These are phyloP conservation scores for Lichtheimia corymbifera DNA, from an alignment of 371 early-diverging fungal species.

Conservation along the genomic window DNA sequence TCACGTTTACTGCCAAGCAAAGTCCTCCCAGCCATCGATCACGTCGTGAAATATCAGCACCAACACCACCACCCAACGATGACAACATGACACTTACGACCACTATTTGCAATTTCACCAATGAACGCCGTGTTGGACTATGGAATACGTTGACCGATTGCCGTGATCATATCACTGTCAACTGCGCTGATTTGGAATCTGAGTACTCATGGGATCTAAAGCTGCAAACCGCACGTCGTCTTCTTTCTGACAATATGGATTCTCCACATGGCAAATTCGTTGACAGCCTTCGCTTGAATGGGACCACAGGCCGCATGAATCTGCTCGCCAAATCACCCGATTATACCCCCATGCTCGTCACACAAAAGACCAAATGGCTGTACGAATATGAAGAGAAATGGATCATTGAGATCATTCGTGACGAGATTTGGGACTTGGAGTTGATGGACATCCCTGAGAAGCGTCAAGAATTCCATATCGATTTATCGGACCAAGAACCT, in stretches of 20 bases:
- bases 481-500: conserved; percentile 23
- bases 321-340: conserved; percentile 20
- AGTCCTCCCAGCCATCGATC: not conserved
- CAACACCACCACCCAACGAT: not conserved
- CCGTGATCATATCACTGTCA: conserved; percentile 29
- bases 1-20: conserved; percentile 4
- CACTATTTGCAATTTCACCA: conserved; percentile 15
- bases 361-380: conserved; percentile 44
- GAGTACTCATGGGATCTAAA: conserved; percentile 49
- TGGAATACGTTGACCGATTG: conserved; percentile 40
- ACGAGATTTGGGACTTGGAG: conserved; percentile 43
- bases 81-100: conserved; percentile 5
- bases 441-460: conserved; percentile 17
- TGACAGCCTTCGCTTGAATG: conserved; percentile 18
- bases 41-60: conserved; percentile 2
- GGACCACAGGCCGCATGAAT: conserved; percentile 19
- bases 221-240: conserved; percentile 32
- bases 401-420: conserved; percentile 37
- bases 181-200: conserved; percentile 28
- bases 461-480: conserved; percentile 26
- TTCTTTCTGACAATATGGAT: conserved; percentile 27
- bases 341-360: conserved; percentile 25
- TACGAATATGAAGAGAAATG: conserved; percentile 34
- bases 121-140: conserved; percentile 20
- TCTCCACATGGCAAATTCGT: conserved; percentile 47